A percentile compares a stretch with the other conserved stretches of the same genome.
Evolutionary conservation across 768 basidiomycete species (phyloP).

Genomic region (Russula olivacea): DNA sequence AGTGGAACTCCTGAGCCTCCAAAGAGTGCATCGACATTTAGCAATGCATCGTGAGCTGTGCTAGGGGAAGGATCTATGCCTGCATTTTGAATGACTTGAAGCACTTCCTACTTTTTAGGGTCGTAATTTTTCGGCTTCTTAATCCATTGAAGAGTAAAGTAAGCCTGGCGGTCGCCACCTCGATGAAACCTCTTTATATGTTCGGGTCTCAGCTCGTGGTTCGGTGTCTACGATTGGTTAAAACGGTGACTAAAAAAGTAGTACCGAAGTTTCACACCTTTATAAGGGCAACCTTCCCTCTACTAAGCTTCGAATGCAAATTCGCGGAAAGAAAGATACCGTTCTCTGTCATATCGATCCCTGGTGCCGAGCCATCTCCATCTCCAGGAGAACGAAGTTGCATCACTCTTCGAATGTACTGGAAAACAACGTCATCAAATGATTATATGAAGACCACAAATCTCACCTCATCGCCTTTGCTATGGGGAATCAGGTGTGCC

Average conservation of each 20-base stretch:
- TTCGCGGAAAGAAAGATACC: background rate
- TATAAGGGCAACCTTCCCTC: background rate
- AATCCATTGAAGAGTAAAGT: background rate
- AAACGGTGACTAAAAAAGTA: background rate
- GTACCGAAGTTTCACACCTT: background rate
- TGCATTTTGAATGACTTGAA: background rate
- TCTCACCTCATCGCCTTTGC: background rate
- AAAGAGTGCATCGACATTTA: constrained; percentile 4
- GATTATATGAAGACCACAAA: background rate
- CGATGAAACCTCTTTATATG: background rate
- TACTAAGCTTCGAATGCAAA: background rate
- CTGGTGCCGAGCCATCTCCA: background rate
- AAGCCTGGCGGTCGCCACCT: background rate
- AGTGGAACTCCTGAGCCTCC: background rate
- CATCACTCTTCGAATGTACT: background rate
- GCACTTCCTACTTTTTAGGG: background rate
- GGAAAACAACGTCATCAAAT: background rate
- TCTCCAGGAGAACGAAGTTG: background rate
- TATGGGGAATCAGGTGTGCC: background rate
- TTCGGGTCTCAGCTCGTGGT: background rate
- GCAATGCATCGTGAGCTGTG: background rate
- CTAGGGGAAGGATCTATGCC: background rate
- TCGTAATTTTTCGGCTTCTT: background rate
- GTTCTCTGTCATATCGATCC: background rate
- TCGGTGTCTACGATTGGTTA: constrained; percentile 10